phyloP scores from a whole-genome alignment of 257 asterid species.

The Leonotis leonurus region DNA sequence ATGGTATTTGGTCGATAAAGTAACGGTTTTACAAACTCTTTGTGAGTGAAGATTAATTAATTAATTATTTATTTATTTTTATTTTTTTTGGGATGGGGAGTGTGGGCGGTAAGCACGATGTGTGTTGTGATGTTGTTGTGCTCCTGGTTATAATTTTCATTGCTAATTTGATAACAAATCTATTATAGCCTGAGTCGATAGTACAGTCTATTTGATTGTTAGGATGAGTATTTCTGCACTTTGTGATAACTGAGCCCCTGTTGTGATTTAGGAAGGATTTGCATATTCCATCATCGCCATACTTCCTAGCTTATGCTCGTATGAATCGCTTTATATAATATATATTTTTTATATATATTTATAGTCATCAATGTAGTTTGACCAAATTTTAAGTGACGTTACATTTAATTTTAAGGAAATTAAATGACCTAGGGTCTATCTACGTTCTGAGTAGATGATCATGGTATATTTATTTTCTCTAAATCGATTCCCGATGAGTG shows the following conservation, averaged over 20 bases:
- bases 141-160: not conserved
- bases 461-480: no score
- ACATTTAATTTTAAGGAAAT: no score
- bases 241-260: conserved; percentile 2
- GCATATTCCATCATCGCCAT: conserved; percentile 83
- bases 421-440: no score
- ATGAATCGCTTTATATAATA: no score
- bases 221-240: not conserved
- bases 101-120: not conserved
- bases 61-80: no score
- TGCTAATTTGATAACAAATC: not conserved
- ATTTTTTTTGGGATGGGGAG: not conserved
- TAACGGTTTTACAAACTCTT: conserved; percentile 4
- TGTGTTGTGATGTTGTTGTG: not conserved
- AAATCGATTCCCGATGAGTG: no score
- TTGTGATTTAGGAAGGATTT: conserved; percentile 63
- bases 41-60: not conserved
- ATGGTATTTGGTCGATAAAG: conserved; percentile 91
- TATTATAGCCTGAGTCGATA: not conserved
- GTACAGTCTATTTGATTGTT: not conserved
- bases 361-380: no score
- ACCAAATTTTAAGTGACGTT: no score
- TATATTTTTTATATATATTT: no score
- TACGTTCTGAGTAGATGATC: no score
- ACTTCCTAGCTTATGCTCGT: conserved; percentile 64